Conservation (phyloP, 2,329 filamentous ascomycete species). For the Aureobasidium leucospermi region DNA sequence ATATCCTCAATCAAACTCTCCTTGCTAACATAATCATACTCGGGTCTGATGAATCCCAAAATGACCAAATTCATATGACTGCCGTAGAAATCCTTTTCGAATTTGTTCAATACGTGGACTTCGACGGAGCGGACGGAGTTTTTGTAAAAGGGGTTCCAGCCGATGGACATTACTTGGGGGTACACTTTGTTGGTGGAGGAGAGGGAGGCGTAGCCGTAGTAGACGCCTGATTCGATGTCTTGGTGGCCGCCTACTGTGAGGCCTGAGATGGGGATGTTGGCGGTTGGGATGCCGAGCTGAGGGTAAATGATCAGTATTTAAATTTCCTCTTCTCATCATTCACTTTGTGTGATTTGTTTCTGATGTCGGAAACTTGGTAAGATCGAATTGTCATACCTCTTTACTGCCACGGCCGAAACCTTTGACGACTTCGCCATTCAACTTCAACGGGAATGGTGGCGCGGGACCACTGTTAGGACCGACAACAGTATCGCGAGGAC, state of each 20-base stretch:
- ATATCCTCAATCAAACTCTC: slow-evolving; percentile 87
- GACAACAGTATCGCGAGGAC: slow-evolving; percentile 60
- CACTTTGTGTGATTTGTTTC: neutral
- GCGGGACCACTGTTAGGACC: slow-evolving; percentile 68
- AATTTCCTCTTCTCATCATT: neutral
- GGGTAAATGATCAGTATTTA: neutral
- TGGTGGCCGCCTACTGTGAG: slow-evolving; percentile 62
- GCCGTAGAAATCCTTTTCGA: slow-evolving; percentile 77
- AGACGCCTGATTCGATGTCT: slow-evolving; percentile 69
- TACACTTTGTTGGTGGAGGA: slow-evolving; percentile 44
- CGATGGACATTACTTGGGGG: slow-evolving; percentile 89
- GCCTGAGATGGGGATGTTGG: slow-evolving; percentile 66
- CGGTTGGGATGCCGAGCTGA: slow-evolving; percentile 90
- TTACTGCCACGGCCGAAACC: slow-evolving; percentile 92
- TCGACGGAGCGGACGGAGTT: slow-evolving; percentile 74
- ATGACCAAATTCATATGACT: slow-evolving; percentile 71
- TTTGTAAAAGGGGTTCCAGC: slow-evolving; percentile 96
- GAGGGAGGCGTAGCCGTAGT: slow-evolving; percentile 86
- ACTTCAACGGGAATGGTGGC: slow-evolving; percentile 70
- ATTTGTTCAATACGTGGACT: slow-evolving; percentile 61
- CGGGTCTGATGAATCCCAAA: slow-evolving; percentile 79
- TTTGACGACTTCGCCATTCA: slow-evolving; percentile 81
- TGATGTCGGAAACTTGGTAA: neutral
- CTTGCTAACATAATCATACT: slow-evolving; percentile 77
- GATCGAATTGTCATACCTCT: slow-evolving; percentile 51